These are phyloP conservation scores for Trebouxiophyceae sp. DNA, from an alignment of 163 green algal genomes.

Conservation along the genomic window DNA sequence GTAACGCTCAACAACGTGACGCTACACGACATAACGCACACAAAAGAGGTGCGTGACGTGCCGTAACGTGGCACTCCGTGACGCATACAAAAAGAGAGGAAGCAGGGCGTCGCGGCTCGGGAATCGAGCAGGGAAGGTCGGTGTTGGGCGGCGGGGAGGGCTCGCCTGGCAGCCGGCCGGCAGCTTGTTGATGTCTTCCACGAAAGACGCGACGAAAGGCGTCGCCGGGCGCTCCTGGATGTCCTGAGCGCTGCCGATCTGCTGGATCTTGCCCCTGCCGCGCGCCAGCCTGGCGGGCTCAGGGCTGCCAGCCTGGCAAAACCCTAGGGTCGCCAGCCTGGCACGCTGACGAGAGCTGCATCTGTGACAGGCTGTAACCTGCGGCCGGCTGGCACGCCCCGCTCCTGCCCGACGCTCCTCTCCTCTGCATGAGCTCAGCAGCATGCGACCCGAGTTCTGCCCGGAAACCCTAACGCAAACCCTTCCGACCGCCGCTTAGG, in stretches of 20 bases:
- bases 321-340: too few relatives aligned
- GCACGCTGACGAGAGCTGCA: background rate
- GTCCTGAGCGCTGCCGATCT: constrained; percentile 51
- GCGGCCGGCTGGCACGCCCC: too few relatives aligned
- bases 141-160: background rate
- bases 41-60: background rate
- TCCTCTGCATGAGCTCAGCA: background rate
- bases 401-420: background rate
- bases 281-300: too few relatives aligned
- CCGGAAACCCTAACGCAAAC: too few relatives aligned
- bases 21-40: background rate
- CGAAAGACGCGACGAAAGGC: constrained; percentile 78
- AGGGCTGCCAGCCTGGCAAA: too few relatives aligned
- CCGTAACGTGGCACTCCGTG: background rate
- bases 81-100: background rate
- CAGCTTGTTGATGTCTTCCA: constrained; percentile 61
- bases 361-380: too few relatives aligned
- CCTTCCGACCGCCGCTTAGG: background rate
- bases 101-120: background rate
- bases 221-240: constrained; percentile 47
- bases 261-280: constrained; percentile 44
- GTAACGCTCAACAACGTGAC: background rate
- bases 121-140: too few relatives aligned
- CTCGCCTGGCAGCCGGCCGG: constrained; percentile 22
- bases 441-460: background rate